Evolutionary conservation across 2,329 filamentous ascomycete species (phyloP).

Genomic region (Sarocladium oryzae): DNA sequence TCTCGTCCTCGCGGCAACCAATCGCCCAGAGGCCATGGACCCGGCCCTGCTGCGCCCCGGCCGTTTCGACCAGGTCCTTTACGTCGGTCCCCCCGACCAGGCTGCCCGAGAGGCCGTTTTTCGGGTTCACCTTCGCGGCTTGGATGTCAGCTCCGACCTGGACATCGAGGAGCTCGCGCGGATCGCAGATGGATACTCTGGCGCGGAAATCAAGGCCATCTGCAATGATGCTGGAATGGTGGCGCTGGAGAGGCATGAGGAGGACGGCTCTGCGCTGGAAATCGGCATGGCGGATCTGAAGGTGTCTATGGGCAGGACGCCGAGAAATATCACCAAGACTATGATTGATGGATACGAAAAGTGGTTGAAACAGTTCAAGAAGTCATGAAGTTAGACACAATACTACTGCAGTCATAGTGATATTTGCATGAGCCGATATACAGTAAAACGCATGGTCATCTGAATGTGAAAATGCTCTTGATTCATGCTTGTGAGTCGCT

Average conservation of each 20-base stretch:
- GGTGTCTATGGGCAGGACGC: slow-evolving; percentile 37
- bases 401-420: no score
- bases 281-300: slow-evolving; percentile 38
- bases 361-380: slow-evolving; percentile 34
- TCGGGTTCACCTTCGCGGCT: slow-evolving; percentile 55
- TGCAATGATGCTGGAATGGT: slow-evolving; percentile 39
- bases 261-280: slow-evolving; percentile 23
- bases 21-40: slow-evolving; percentile 80
- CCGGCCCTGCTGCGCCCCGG: slow-evolving; percentile 80
- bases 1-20: slow-evolving; percentile 84
- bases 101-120: slow-evolving; percentile 73
- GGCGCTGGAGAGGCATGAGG: slow-evolving; percentile 31
- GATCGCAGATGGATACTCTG: slow-evolving; percentile 70
- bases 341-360: slow-evolving; percentile 53
- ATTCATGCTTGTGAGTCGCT: not conserved
- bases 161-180: slow-evolving; percentile 57
- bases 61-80: slow-evolving; percentile 77
- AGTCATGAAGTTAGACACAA: slow-evolving; percentile 4
- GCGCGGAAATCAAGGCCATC: slow-evolving; percentile 66
- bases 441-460: no score
- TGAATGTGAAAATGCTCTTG: not conserved
- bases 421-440: no score
- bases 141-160: slow-evolving; percentile 56
- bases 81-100: slow-evolving; percentile 74
- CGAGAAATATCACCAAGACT: slow-evolving; percentile 51